These are phyloP conservation scores for Kodamaea sp. DNA, from an alignment of 1,139 yeast genomes.

Conservation along the genomic window DNA sequence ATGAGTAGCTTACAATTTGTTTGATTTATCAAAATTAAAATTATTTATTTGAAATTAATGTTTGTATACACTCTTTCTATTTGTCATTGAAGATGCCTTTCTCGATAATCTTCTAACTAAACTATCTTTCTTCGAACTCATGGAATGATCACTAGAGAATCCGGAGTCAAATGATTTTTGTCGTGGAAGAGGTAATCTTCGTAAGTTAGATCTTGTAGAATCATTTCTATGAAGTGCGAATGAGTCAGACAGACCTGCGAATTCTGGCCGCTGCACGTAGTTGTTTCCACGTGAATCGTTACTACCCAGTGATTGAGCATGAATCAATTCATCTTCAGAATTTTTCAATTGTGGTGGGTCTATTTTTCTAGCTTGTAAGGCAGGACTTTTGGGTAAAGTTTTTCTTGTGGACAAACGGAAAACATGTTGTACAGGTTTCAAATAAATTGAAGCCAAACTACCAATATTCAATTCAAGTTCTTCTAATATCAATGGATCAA, in stretches of 20 bases:
- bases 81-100: conserved; percentile 31
- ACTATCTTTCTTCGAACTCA: conserved; percentile 19
- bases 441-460: conserved; percentile 74
- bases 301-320: too few relatives aligned
- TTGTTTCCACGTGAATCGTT: conserved; percentile 1
- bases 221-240: conserved; percentile 8
- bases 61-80: conserved; percentile 14
- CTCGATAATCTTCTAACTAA: conserved; percentile 30
- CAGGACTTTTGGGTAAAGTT: conserved; percentile 58
- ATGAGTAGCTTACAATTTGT: background rate
- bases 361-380: conserved; percentile 37
- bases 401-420: conserved; percentile 64
- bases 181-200: conserved; percentile 10
- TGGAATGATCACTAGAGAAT: conserved; percentile 10
- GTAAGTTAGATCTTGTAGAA: conserved; percentile 9
- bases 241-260: conserved; percentile 4
- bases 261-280: conserved; percentile 1
- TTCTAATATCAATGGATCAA: conserved; percentile 68
- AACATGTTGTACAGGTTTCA: conserved; percentile 77
- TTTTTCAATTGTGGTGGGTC: conserved; percentile 2
- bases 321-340: background rate
- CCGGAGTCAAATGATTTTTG: conserved; percentile 15
- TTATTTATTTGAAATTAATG: conserved; percentile 1
- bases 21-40: background rate
- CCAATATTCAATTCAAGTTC: conserved; percentile 84